Conservation (phyloP, 2,329 filamentous ascomycete genomes). For the Alternaria angustiovoidea region DNA sequence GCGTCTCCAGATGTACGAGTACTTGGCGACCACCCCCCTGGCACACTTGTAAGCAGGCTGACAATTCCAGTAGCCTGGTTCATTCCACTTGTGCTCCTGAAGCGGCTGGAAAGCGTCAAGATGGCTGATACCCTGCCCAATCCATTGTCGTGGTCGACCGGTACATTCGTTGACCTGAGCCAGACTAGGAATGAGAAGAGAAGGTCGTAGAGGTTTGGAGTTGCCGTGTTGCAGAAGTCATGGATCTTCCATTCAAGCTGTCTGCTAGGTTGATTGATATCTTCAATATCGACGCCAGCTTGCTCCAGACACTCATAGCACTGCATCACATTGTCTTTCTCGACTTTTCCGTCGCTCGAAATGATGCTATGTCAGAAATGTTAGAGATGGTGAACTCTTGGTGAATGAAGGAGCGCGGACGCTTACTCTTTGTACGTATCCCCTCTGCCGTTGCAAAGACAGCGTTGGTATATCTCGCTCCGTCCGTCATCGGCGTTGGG, state of each 20-base stretch:
- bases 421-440: constrained; percentile 2
- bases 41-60: neutral
- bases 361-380: neutral
- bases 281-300: constrained; percentile 1
- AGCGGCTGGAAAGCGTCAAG: neutral
- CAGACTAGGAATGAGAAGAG: constrained; percentile 2
- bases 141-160: neutral
- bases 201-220: constrained; percentile 1
- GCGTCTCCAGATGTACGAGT: neutral
- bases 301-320: constrained; percentile 13
- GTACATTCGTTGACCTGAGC: neutral
- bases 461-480: neutral
- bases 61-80: neutral
- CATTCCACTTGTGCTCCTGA: neutral
- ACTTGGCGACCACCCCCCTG: neutral
- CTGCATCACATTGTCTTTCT: neutral
- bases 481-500: constrained; percentile 2
- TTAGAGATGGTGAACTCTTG: neutral
- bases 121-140: neutral
- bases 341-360: neutral
- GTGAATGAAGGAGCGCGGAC: neutral
- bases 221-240: constrained; percentile 12
- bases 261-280: neutral
- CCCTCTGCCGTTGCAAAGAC: neutral
- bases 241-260: constrained; percentile 6